Conservation (phyloP, 805 yeast species). For the Saccharomycopsis sp. region DNA sequence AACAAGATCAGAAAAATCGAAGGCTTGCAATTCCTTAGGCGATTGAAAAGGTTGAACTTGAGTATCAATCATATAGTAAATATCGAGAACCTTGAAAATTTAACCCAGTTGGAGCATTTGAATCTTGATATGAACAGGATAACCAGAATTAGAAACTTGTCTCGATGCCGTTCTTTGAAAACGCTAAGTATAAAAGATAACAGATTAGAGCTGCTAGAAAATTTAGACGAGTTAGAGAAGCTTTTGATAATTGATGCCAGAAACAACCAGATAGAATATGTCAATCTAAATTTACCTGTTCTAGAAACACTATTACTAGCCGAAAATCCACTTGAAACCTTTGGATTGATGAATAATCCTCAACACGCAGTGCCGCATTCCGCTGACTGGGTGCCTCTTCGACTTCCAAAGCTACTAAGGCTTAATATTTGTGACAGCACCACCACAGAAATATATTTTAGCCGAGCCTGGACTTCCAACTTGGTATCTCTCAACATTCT, state of each 20-base stretch:
- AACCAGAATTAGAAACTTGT: neutral
- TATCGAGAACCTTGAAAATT: constrained; percentile 2
- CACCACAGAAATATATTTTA: neutral
- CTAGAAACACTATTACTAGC: neutral
- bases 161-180: neutral
- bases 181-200: neutral
- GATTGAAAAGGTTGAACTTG: constrained; percentile 6
- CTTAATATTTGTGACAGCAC: neutral
- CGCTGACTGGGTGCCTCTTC: neutral
- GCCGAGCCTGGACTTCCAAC: neutral
- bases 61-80: constrained; percentile 9
- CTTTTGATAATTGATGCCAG: neutral
- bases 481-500: neutral
- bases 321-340: neutral
- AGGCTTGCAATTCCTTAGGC: constrained; percentile 4
- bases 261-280: neutral
- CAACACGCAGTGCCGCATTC: neutral
- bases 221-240: neutral
- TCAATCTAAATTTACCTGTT: neutral
- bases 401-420: neutral
- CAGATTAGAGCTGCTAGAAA: neutral
- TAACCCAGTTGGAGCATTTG: constrained; percentile 4
- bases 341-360: neutral
- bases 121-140: neutral
- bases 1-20: constrained; percentile 13